Evolutionary conservation across 306 rosid species (phyloP).

Genomic region (Elaeagnus macrophylla): DNA sequence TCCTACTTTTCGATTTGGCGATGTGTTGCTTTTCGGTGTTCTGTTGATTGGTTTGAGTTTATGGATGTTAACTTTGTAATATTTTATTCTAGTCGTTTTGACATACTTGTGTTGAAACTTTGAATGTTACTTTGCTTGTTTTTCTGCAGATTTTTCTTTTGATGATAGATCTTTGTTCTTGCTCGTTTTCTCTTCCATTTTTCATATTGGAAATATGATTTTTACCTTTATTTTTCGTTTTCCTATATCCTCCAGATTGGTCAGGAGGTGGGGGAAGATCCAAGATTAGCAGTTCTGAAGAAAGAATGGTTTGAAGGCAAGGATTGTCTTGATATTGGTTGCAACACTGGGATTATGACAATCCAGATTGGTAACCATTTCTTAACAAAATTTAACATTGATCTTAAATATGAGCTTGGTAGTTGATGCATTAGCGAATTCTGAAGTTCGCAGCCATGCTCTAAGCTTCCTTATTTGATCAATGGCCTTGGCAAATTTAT

Average conservation of each 20-base stretch:
- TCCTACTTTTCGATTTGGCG: too few species aligned
- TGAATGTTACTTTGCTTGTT: neutral
- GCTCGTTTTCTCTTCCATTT: neutral
- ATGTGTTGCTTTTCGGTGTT: neutral
- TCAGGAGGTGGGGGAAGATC: conserved; percentile 58
- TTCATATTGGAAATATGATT: neutral
- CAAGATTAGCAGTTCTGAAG: conserved; percentile 59
- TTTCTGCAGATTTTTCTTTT: neutral
- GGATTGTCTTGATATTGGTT: conserved; percentile 85
- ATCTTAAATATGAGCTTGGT: neutral
- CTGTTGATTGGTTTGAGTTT: neutral
- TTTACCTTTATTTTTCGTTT: neutral
- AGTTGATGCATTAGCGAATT: neutral
- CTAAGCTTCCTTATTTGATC: neutral
- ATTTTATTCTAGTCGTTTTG: neutral
- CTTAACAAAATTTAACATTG: neutral
- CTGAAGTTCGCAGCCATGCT: neutral
- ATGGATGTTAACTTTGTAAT: neutral
- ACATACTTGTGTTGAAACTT: neutral
- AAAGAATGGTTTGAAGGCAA: conserved; percentile 86
- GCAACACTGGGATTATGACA: conserved; percentile 71
- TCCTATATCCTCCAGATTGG: conserved; percentile 43
- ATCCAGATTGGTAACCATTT: conserved; percentile 55
- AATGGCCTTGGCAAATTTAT: neutral
- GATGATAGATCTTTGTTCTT: neutral